Evolutionary conservation across 192 early-diverging fungal species (phyloP).

Genomic region (Coemansia furcata): DNA sequence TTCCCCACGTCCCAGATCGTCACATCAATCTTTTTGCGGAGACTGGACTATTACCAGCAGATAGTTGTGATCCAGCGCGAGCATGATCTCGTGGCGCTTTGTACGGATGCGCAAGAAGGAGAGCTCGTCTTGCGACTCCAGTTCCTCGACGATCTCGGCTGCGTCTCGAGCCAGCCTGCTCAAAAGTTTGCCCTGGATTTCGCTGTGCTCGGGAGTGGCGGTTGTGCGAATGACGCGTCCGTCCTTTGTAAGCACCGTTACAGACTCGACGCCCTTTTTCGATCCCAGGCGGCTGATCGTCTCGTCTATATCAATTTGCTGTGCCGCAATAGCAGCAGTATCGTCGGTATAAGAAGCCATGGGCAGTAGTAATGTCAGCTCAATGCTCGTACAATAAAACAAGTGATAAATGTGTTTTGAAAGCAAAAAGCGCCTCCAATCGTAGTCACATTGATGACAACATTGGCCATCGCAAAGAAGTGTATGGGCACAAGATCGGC

Average conservation of each 20-base stretch:
- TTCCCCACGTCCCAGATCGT: background rate
- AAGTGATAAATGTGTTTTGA: background rate
- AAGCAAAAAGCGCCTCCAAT: background rate
- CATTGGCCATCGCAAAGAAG: background rate
- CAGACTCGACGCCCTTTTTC: conserved; percentile 88
- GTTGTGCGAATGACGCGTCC: conserved; percentile 91
- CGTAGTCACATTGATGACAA: background rate
- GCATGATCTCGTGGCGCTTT: conserved; percentile 96
- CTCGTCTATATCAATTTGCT: conserved; percentile 81
- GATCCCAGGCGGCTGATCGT: conserved; percentile 83
- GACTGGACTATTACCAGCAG: conserved; percentile 48
- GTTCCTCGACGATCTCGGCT: conserved; percentile 66
- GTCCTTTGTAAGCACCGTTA: conserved; percentile 89
- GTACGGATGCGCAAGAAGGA: conserved; percentile 91
- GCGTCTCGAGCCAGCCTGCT: conserved; percentile 79
- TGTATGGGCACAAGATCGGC: background rate
- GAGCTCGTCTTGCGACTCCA: conserved; percentile 92
- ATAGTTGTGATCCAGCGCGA: conserved; percentile 69
- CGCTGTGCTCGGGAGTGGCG: conserved; percentile 72
- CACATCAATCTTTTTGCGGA: conserved; percentile 31
- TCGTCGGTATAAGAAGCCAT: background rate
- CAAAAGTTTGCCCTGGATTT: conserved; percentile 81
- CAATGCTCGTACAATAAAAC: background rate
- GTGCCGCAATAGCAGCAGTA: conserved; percentile 8
- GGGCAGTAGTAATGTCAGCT: background rate